Base-by-base conservation (phyloP, 495 filamentous ascomycete genomes). In the Aspergillus conjunctus region DNA sequence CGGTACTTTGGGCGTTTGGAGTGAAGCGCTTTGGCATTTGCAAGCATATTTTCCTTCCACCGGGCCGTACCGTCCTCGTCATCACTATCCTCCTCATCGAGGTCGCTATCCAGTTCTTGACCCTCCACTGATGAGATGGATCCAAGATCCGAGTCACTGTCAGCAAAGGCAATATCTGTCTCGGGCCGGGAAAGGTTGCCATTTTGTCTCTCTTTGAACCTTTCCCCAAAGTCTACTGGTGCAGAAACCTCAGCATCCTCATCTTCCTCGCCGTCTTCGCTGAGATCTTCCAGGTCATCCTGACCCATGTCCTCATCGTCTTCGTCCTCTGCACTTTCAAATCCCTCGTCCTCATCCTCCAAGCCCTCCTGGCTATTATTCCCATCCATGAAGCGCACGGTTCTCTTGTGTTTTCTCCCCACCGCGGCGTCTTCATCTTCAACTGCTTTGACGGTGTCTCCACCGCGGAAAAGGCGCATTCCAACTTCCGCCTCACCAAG, bases 121-220 rank as follows among this genome's bases (percentile, higher is more conserved):
- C 86, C 84, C 12, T 84, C 86, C 4, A 79, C 87, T 3, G 83
- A 84, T n/a, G 89, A 95, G 37, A 96, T 75, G 14, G 94, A 97
- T 12, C 94, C 94, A 4, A 98, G 78, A 71, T 98, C 95, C 7
- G 93, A 97, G 68, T 98, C 94, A 66, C 90, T 94, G 66, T 98
- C 93, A 1, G 93, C 93, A 72, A 97, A 98, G n/a, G 84, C 89
- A 62, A 97, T 60, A 54, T 87, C 84, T 43, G 85, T 88, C 34
- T 87, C 85, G 12, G 79, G 75, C 8, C 68, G 77, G 9, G 72
- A 81, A 7, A 34, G 34, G 4, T 66, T 68, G 52, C 71, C 78
- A 37, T 78, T 75, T 56, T 81, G 79, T 63, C 67, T 74, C 62
- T 75, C 77, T 67, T 71, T 80, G 66, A 74, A 79, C 50, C 51